phyloP scores from a whole-genome alignment of 2,329 filamentous ascomycete species.

The Curvularia sp. region DNA sequence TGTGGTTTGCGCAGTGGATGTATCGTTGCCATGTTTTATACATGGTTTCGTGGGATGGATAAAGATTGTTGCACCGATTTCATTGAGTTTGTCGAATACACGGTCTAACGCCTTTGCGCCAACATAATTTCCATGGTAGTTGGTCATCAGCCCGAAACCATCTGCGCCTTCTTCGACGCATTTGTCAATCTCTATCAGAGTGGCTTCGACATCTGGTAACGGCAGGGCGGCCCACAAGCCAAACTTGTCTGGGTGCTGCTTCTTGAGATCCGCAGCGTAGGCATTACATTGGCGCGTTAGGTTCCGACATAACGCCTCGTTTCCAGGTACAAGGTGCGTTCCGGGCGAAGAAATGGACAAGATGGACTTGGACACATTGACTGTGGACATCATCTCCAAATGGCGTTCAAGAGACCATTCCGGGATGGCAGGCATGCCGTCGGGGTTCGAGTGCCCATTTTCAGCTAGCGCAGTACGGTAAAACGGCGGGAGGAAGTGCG shows the following conservation, averaged over 20 bases:
- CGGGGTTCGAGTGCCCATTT: conserved; percentile 54
- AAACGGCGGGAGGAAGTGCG: conserved; percentile 55
- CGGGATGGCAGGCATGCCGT: conserved; percentile 60
- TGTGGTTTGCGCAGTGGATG: conserved; percentile 13
- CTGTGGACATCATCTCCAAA: conserved; percentile 58
- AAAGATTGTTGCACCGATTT: conserved; percentile 58
- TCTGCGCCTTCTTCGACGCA: conserved; percentile 56
- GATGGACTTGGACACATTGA: conserved; percentile 60
- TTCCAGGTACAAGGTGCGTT: conserved; percentile 54
- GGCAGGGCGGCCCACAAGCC: conserved; percentile 63
- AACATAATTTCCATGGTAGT: conserved; percentile 61
- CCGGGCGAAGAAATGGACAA: conserved; percentile 64
- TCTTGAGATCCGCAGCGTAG: conserved; percentile 52
- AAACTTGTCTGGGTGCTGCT: conserved; percentile 51
- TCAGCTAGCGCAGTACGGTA: conserved; percentile 53
- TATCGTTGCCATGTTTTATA: conserved; percentile 29
- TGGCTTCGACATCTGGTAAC: conserved; percentile 57
- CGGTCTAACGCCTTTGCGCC: conserved; percentile 56
- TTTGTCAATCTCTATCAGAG: conserved; percentile 57
- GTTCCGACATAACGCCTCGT: conserved; percentile 46
- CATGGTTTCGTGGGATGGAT: conserved; percentile 63
- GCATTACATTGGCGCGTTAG: conserved; percentile 53
- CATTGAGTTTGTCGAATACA: conserved; percentile 59
- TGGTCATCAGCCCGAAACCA: conserved; percentile 61
- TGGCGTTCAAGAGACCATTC: conserved; percentile 57